phyloP scores from a whole-genome alignment of 2,329 filamentous ascomycete genomes.

The Paracorniculantispora psalliotae region DNA sequence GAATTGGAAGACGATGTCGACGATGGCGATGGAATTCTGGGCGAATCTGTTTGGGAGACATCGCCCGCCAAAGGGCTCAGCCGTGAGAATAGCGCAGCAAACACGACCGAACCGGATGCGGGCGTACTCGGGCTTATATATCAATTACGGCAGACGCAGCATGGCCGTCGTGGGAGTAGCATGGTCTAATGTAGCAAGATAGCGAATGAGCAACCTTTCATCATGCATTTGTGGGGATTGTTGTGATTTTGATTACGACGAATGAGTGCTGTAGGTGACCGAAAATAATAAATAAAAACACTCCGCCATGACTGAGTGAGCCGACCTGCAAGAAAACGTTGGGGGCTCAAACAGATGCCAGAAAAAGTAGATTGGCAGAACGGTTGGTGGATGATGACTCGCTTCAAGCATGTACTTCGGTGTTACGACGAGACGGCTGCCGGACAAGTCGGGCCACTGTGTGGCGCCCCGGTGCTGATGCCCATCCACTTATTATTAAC shows the following conservation, averaged over 20 bases:
- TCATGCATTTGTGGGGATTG: too few species aligned
- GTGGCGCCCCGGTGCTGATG: too few species aligned
- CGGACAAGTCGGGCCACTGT: too few species aligned
- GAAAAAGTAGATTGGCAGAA: background rate
- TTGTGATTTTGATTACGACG: too few species aligned
- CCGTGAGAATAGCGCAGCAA: slow-evolving; percentile 46
- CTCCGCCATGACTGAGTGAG: too few species aligned
- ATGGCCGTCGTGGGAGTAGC: slow-evolving; percentile 42
- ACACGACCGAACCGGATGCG: slow-evolving; percentile 43
- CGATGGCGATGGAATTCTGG: slow-evolving; percentile 42
- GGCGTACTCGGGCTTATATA: slow-evolving; percentile 55
- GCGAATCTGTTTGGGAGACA: slow-evolving; percentile 56
- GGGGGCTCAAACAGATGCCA: too few species aligned
- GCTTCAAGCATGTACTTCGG: background rate
- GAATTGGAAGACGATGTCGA: slow-evolving; percentile 52
- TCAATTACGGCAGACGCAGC: slow-evolving; percentile 54
- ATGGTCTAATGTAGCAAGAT: slow-evolving; percentile 22
- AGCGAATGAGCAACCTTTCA: too few species aligned
- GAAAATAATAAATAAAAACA: background rate
- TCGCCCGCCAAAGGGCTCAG: slow-evolving; percentile 47
- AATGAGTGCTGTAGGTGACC: background rate
- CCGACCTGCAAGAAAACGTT: too few species aligned
- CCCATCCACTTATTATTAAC: too few species aligned
- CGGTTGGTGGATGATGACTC: background rate
- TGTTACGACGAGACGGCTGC: background rate